phyloP scores from a whole-genome alignment of 139 green algal genomes.

The Coelastrella sp. region DNA sequence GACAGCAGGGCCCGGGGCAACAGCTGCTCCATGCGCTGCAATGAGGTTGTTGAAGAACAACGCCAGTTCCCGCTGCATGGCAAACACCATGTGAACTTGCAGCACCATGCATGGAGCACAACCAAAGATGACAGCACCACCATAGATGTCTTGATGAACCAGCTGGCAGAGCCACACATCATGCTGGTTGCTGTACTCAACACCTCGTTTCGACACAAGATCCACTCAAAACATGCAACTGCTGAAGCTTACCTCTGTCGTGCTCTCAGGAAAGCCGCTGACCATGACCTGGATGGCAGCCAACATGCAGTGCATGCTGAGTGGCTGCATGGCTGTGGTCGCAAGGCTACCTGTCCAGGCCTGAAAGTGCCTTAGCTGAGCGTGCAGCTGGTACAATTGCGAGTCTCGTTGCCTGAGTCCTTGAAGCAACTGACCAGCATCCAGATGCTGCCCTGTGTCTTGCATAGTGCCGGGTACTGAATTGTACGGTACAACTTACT shows the following conservation, averaged over 20 bases:
- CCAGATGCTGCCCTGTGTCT: slow-evolving; percentile 21
- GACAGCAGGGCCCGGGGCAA: slow-evolving; percentile 9
- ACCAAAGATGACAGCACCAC: no score
- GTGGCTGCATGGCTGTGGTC: not conserved
- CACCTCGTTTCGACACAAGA: no score
- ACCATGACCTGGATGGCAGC: not conserved
- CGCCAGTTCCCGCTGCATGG: not conserved
- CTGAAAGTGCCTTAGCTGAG: slow-evolving; percentile 16
- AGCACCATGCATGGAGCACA: no score
- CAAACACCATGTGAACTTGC: no score
- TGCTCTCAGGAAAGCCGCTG: not conserved
- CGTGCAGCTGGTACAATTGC: slow-evolving; percentile 8
- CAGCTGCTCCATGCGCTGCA: slow-evolving; percentile 14
- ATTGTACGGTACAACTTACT: not conserved
- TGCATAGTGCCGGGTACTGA: not conserved
- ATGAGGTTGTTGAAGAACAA: slow-evolving; percentile 10
- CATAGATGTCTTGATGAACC: no score
- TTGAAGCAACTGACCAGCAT: not conserved
- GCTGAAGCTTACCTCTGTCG: not conserved
- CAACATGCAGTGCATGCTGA: not conserved
- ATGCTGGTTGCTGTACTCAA: not conserved
- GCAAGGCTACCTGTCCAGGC: not conserved
- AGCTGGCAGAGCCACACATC: not conserved
- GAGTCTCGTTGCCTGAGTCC: not conserved
- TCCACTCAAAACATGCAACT: no score